Conservation (phyloP, 441 rosid genomes). For the Adansonia madagascariensis region DNA sequence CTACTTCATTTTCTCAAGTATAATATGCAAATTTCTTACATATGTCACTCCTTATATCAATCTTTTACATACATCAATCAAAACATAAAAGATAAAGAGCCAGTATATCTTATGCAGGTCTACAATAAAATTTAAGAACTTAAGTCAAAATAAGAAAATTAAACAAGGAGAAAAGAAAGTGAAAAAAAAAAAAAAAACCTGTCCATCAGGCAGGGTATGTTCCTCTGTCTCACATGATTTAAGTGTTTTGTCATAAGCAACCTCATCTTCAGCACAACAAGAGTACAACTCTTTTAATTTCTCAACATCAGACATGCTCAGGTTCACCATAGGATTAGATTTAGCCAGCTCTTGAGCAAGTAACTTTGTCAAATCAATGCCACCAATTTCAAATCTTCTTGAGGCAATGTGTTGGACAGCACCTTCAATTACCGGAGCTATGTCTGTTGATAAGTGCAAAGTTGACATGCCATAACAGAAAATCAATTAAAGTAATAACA, state of each 20-base stretch:
- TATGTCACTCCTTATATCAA: slow-evolving; percentile 4
- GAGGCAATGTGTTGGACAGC: slow-evolving; percentile 99
- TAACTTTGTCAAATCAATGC: slow-evolving; percentile 76
- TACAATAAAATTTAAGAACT: neutral
- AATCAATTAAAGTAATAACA: slow-evolving; percentile 4
- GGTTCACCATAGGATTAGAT: slow-evolving; percentile 69
- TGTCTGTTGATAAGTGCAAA: slow-evolving; percentile 56
- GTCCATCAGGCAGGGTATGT: slow-evolving; percentile 96
- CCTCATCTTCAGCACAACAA: slow-evolving; percentile 79
- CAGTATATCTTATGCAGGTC: neutral
- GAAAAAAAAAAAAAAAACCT: slow-evolving; percentile 53
- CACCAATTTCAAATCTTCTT: slow-evolving; percentile 89
- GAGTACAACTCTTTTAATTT: slow-evolving; percentile 76
- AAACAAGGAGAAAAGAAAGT: neutral
- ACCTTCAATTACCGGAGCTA: slow-evolving; percentile 98
- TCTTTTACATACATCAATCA: neutral
- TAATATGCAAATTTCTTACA: neutral
- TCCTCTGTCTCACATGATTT: slow-evolving; percentile 57
- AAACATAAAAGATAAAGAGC: neutral
- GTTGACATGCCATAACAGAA: slow-evolving; percentile 18
- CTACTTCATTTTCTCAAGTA: neutral
- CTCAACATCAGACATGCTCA: slow-evolving; percentile 71
- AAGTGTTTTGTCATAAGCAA: slow-evolving; percentile 64
- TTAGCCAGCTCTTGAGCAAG: slow-evolving; percentile 77
- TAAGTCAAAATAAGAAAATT: neutral